A percentile compares a stretch with the other conserved stretches of the same genome.
Evolutionary conservation across 148 eudicot genomes (phyloP).

Genomic region (Vaccinium macrocarpon): DNA sequence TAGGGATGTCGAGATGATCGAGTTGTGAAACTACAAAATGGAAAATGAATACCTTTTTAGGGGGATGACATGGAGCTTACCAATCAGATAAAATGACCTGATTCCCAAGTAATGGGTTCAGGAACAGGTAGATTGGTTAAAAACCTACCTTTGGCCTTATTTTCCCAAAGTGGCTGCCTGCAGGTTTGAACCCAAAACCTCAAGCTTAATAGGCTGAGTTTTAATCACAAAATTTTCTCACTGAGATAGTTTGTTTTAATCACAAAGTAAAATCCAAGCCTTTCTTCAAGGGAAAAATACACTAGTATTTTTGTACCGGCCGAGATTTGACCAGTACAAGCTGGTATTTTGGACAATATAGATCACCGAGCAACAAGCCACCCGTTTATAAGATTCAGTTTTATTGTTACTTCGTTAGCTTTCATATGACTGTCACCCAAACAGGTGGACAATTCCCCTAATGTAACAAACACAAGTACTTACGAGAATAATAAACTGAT

Average conservation of each 20-base stretch:
- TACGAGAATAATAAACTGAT: neutral
- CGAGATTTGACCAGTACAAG: too few species aligned
- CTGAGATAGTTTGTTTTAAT: conserved; percentile 1
- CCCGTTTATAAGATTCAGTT: neutral
- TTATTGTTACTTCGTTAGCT: neutral
- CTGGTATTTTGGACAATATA: too few species aligned
- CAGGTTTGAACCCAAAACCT: neutral
- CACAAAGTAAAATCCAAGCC: too few species aligned
- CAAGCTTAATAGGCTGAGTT: neutral
- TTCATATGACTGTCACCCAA: neutral
- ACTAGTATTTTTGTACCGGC: too few species aligned
- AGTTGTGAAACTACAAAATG: neutral
- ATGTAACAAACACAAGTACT: neutral
- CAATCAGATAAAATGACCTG: neutral
- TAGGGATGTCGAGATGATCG: neutral
- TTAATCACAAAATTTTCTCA: neutral
- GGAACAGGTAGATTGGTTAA: neutral
- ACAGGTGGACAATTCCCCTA: neutral
- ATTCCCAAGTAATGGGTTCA: too few species aligned
- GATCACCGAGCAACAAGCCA: neutral
- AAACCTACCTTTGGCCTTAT: neutral
- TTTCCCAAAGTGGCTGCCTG: neutral
- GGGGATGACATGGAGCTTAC: neutral
- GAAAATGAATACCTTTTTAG: neutral
- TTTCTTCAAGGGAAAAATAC: too few species aligned